phyloP scores from a whole-genome alignment of 2,329 filamentous ascomycete species.

The Penicillium italicum region DNA sequence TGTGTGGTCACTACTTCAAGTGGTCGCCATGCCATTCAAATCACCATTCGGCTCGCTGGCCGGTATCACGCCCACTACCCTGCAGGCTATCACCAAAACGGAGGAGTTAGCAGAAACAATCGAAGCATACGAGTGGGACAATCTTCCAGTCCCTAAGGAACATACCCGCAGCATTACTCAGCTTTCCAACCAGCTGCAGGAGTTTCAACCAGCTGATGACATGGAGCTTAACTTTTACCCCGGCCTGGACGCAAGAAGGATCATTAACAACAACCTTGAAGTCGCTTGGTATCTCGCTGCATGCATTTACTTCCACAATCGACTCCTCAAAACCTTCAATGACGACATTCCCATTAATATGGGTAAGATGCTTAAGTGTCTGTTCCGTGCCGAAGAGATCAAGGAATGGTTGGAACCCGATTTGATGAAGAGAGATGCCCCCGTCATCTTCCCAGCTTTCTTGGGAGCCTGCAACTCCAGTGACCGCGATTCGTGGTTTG shows the following conservation, averaged over 20 bases:
- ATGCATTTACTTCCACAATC: neutral
- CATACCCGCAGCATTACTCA: neutral
- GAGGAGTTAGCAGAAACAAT: neutral
- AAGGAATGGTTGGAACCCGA: neutral
- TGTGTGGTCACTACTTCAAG: neutral
- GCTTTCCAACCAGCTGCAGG: neutral
- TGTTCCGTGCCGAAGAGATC: neutral
- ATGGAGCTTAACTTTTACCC: neutral
- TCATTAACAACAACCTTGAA: neutral
- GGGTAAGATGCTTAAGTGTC: neutral
- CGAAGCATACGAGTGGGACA: rapidly evolving
- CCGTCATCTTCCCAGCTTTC: neutral
- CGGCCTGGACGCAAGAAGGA: neutral
- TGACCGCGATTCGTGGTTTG: neutral
- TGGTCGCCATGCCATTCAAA: neutral
- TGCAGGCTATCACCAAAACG: neutral
- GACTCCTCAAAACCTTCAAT: neutral
- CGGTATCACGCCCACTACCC: neutral
- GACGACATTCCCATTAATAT: neutral
- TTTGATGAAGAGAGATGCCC: neutral
- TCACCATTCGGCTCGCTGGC: neutral
- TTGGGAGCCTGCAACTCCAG: neutral
- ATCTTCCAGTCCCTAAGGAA: neutral
- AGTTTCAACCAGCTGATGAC: neutral
- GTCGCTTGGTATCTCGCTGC: neutral